Percentiles rank a stretch among this genome's conserved stretches.
These are phyloP conservation scores for Globisporangium cylindrosporum DNA, from an alignment of 352 stramenopile species.

Conservation along the genomic window DNA sequence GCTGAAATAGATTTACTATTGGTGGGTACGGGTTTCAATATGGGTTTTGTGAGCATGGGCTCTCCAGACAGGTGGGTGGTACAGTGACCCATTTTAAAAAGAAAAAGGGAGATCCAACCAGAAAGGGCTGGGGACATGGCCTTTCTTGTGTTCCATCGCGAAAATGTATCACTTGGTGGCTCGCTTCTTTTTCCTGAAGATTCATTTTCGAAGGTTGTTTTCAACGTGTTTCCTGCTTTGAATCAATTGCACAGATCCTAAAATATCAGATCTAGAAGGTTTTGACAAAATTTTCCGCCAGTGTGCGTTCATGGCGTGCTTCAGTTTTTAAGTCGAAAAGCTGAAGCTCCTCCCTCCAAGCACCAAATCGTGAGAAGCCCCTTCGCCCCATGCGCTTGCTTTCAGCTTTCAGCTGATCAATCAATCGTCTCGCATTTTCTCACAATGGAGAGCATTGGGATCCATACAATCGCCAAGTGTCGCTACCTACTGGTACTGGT, in stretches of 20 bases:
- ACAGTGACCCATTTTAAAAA: slow-evolving; percentile 1
- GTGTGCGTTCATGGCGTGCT: neutral
- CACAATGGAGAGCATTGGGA: too few species aligned
- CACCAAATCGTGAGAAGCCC: neutral
- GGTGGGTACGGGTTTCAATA: neutral
- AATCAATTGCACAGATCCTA: neutral
- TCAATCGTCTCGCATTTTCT: too few species aligned
- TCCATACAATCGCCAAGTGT: too few species aligned
- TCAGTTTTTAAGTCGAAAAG: neutral
- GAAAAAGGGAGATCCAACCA: neutral
- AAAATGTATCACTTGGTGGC: neutral
- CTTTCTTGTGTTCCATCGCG: neutral
- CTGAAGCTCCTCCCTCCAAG: slow-evolving; percentile 1
- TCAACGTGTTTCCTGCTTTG: neutral
- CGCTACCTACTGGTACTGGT: too few species aligned
- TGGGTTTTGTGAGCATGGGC: neutral
- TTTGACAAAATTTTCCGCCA: neutral
- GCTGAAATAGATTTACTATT: neutral
- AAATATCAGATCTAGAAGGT: neutral
- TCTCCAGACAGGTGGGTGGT: neutral
- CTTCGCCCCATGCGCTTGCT: too few species aligned
- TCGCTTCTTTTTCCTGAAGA: slow-evolving; percentile 1
- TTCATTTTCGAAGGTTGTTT: neutral
- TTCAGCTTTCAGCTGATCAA: too few species aligned
- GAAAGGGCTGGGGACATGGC: neutral